These are phyloP conservation scores for Globisporangium paddicum DNA, from an alignment of 352 stramenopile genomes.

Conservation along the genomic window DNA sequence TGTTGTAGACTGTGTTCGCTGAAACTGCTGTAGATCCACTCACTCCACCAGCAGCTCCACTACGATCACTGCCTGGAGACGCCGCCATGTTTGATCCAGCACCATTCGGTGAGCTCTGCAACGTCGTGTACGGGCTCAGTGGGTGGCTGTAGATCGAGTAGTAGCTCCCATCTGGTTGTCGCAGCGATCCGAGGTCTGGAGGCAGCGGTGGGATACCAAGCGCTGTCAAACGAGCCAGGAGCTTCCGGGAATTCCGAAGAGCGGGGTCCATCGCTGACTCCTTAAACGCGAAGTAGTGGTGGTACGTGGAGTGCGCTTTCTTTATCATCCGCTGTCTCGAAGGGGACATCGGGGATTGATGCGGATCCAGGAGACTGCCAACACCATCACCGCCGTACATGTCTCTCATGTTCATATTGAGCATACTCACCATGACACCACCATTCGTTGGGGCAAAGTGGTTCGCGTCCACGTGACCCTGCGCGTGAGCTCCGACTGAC, in stretches of 20 bases:
- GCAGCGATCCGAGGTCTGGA: conserved; percentile 84
- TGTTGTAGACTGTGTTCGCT: conserved; percentile 22
- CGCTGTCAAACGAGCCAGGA: conserved; percentile 87
- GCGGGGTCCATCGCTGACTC: conserved; percentile 81
- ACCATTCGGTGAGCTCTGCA: conserved; percentile 10
- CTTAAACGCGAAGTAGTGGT: conserved; percentile 74
- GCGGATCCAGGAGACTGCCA: conserved; percentile 47
- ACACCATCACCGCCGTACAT: conserved; percentile 72
- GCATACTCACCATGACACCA: conserved; percentile 69
- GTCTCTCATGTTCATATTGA: conserved; percentile 78
- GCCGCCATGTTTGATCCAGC: conserved; percentile 8
- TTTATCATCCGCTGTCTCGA: conserved; percentile 56
- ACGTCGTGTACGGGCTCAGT: conserved; percentile 55
- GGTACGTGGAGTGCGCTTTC: conserved; percentile 56
- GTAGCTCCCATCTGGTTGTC: conserved; percentile 49
- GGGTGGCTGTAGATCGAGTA: conserved; percentile 83
- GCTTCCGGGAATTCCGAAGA: conserved; percentile 77
- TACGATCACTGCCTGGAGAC: conserved; percentile 26
- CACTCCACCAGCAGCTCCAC: conserved; percentile 10
- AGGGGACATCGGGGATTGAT: conserved; percentile 45
- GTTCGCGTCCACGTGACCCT: conserved; percentile 41
- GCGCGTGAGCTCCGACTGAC: not conserved
- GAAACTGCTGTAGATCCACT: conserved; percentile 19
- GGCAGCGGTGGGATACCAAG: conserved; percentile 91
- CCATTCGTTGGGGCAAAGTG: conserved; percentile 51